Evolutionary conservation across 164 flowering plant genomes (phyloP).

Genomic region (Protea cynaroides): DNA sequence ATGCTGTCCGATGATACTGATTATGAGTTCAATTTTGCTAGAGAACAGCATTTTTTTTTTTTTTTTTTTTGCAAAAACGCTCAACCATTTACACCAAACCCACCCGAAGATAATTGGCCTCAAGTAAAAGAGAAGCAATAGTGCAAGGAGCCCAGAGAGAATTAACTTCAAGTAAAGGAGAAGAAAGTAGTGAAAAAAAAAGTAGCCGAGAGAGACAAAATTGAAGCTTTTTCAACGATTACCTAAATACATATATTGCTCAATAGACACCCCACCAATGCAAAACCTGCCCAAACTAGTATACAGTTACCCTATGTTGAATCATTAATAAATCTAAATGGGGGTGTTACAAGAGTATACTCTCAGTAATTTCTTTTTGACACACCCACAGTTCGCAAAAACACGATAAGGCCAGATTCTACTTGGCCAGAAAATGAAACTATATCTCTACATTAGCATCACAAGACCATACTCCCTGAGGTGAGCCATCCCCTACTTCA

Average conservation of each 20-base stretch:
- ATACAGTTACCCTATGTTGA: not conserved
- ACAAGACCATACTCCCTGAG: not conserved
- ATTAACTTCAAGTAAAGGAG: too few relatives aligned
- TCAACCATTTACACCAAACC: too few relatives aligned
- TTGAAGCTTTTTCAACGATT: not conserved
- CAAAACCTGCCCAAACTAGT: not conserved
- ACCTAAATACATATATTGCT: not conserved
- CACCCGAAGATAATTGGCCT: too few relatives aligned
- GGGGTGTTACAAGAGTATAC: not conserved
- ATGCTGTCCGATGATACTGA: too few relatives aligned
- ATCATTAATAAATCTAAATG: not conserved
- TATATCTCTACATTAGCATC: constrained; percentile 20
- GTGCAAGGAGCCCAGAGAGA: too few relatives aligned
- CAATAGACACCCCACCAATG: not conserved
- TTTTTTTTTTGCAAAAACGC: too few relatives aligned
- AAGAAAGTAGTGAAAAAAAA: too few relatives aligned
- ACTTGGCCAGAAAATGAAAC: constrained; percentile 8
- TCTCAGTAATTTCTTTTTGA: not conserved
- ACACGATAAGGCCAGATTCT: constrained; percentile 12
- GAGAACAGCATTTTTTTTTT: too few relatives aligned
- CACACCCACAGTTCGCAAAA: not conserved
- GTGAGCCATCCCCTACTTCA: constrained; percentile 28
- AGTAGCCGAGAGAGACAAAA: not conserved
- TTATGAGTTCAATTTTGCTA: too few relatives aligned
- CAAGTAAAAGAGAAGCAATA: too few relatives aligned